Base-by-base conservation (phyloP, 179 eudicot species). In the Corrigiola litoralis region DNA sequence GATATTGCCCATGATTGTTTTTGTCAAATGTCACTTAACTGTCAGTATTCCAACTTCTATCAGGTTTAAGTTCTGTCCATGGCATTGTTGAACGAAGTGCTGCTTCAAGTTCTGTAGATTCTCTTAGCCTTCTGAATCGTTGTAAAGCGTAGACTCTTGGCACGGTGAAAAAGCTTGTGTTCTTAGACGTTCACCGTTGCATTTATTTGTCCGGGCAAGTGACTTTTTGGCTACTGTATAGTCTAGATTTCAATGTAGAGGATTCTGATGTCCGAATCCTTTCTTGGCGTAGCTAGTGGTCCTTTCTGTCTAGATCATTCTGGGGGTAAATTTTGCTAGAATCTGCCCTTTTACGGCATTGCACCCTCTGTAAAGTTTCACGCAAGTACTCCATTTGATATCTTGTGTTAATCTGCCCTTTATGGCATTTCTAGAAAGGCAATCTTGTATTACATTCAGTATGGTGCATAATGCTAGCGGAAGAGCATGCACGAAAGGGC, bases 201-300 rank as follows among this genome's bases (percentile, higher is more conserved):
- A n/a, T n/a, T n/a, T n/a, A n/a, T 57, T 31, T 38, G 36, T 59
- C 48, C 44, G 46, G 65, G 75, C 75, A 73, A 73, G 78, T 77
- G n/a, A n/a, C 65, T 46, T 58, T 48, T 73, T 78, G 78, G 81
- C 75, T 74, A 70, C 47, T 61, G 81, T 78, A 61, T 61, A 70
- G 65, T 54, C 61, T 71, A 62, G 66, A 36, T 17, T 14, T 42
- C 40, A 14, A 46, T 63, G 74, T 71, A 71, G 27, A 63, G 69
- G 63, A 18, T 33, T 32, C 28, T n/a, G 8, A 16, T 52, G 61
- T 61, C 21, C 21, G 42, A 28, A 54, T 29, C 16, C 27, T 21
- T 41, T 34, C 48, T 28, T n/a, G n/a, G n/a, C n/a, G n/a, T 63
- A 61, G 20, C 53, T 41, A 41, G 54, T 50, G 42, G 28, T 31